phyloP scores from a whole-genome alignment of 2,329 filamentous ascomycete species.

The Alternaria sp. region DNA sequence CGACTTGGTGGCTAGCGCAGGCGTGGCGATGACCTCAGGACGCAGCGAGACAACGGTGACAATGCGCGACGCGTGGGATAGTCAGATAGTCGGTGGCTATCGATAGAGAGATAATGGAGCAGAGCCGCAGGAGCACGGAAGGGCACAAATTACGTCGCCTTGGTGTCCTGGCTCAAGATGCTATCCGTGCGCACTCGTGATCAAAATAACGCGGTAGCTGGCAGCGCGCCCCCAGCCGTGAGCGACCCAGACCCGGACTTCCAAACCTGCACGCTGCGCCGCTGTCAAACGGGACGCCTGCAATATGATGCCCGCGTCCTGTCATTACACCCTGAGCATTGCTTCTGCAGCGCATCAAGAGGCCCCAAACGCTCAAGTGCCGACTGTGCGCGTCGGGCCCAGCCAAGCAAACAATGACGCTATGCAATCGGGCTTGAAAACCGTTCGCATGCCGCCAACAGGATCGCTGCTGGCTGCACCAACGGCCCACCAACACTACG shows the following conservation, averaged over 20 bases:
- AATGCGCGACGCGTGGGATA: slow-evolving; percentile 14
- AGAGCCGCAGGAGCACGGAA: slow-evolving; percentile 25
- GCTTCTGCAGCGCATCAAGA: neutral
- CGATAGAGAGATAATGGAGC: slow-evolving; percentile 21
- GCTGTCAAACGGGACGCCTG: neutral
- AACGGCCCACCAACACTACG: slow-evolving; percentile 15
- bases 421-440: slow-evolving; percentile 6
- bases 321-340: neutral
- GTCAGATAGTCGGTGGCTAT: slow-evolving; percentile 16
- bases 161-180: neutral
- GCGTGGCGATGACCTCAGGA: slow-evolving; percentile 1
- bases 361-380: neutral
- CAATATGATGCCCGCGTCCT: neutral
- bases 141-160: slow-evolving; percentile 19
- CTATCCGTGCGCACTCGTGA: slow-evolving; percentile 17
- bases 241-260: neutral
- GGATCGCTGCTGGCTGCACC: slow-evolving; percentile 1
- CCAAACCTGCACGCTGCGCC: neutral
- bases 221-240: neutral
- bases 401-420: slow-evolving; percentile 20
- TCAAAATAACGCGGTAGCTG: slow-evolving; percentile 5
- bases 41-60: neutral
- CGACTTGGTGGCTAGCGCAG: slow-evolving; percentile 17
- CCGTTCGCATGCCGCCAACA: slow-evolving; percentile 20
- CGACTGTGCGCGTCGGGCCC: neutral